Conservation (phyloP, 1,284 basidiomycete species). For the Rhodotorula sp. region DNA sequence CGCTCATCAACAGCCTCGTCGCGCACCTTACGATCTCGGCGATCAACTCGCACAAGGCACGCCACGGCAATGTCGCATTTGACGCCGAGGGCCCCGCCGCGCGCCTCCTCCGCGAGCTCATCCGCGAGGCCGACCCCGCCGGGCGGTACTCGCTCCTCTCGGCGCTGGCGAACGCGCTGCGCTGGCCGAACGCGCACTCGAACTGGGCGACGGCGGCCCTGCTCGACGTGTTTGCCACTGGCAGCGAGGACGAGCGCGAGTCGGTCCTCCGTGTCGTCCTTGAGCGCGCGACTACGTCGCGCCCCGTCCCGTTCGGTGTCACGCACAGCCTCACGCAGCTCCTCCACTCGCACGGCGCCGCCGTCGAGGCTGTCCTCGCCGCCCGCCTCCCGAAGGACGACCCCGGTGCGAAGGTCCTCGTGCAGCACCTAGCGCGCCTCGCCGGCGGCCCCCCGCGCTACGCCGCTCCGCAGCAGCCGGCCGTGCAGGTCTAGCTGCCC, state of each 20-base stretch:
- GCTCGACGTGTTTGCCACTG: conserved; percentile 78
- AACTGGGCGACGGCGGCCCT: conserved; percentile 91
- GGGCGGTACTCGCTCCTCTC: conserved; percentile 86
- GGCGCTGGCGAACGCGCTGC: conserved; percentile 86
- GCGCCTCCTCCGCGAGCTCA: conserved; percentile 75
- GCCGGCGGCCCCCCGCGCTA: background rate
- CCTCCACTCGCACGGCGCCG: conserved; percentile 14
- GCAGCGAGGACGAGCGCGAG: conserved; percentile 59
- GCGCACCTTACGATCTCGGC: conserved; percentile 91
- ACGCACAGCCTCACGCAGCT: conserved; percentile 91
- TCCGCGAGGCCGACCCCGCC: conserved; percentile 83
- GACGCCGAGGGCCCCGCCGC: conserved; percentile 77
- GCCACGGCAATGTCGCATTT: conserved; percentile 76
- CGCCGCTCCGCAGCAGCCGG: no score
- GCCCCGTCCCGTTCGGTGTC: conserved; percentile 97
- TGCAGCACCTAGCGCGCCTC: background rate
- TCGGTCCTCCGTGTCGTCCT: conserved; percentile 72
- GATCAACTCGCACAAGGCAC: conserved; percentile 78
- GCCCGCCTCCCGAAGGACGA: conserved; percentile 17
- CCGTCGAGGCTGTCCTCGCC: conserved; percentile 7
- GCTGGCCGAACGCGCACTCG: conserved; percentile 62
- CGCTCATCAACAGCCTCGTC: conserved; percentile 87
- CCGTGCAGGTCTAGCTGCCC: background rate
- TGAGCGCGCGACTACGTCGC: conserved; percentile 88
- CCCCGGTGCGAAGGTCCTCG: background rate